Conservation (phyloP, 31 red algal genomes). For the Asparagopsis taxiformis region DNA sequence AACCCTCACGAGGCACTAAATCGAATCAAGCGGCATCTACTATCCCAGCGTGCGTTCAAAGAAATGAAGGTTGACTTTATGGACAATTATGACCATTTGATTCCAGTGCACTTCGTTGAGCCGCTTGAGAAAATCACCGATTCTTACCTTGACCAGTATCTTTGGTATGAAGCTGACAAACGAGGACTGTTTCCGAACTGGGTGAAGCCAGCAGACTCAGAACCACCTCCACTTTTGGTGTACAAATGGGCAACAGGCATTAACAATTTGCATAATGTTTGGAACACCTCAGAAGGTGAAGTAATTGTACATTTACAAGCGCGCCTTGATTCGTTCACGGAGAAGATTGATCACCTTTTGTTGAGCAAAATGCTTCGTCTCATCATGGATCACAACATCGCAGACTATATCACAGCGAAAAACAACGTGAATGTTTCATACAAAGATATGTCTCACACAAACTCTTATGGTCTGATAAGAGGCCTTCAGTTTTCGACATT, state of each 20-base stretch:
- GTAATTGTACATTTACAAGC: conserved; percentile 66
- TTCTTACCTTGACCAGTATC: too few relatives aligned
- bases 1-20: too few relatives aligned
- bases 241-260: conserved; percentile 93
- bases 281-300: conserved; percentile 46
- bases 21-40: conserved; percentile 89
- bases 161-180: conserved; percentile 95
- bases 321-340: conserved; percentile 60
- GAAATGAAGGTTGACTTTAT: too few relatives aligned
- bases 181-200: conserved; percentile 93
- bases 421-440: conserved; percentile 89
- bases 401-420: conserved; percentile 95
- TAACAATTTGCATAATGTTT: conserved; percentile 84
- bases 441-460: conserved; percentile 98
- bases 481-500: conserved; percentile 96
- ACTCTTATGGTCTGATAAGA: conserved; percentile 81
- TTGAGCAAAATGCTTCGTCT: conserved; percentile 88
- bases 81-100: conserved; percentile 84
- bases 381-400: conserved; percentile 92
- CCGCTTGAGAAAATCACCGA: too few relatives aligned
- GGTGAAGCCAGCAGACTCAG: conserved; percentile 93
- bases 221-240: conserved; percentile 88
- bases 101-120: conserved; percentile 90
- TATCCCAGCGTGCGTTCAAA: conserved; percentile 69
- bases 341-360: conserved; percentile 83